phyloP scores from a whole-genome alignment of 257 asterid genomes.

The Cordia subcordata region DNA sequence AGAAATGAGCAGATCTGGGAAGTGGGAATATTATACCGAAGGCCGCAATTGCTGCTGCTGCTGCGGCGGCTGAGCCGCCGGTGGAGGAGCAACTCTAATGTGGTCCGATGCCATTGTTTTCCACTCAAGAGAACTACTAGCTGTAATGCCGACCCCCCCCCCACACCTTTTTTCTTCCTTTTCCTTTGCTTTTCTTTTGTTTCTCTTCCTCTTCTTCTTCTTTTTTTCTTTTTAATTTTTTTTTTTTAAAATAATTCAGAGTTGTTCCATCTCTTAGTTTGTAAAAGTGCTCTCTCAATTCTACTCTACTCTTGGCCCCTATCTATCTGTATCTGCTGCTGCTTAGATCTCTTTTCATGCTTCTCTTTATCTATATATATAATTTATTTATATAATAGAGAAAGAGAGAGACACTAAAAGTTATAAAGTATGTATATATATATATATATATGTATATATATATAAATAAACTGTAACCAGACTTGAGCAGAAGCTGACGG shows the following conservation, averaged over 20 bases:
- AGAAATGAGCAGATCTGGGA: neutral
- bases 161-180: too few species aligned
- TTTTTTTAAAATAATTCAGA: neutral
- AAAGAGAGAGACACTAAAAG: neutral
- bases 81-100: neutral
- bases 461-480: neutral
- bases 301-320: neutral
- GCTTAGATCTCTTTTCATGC: neutral
- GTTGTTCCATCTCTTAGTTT: neutral
- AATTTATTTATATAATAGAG: neutral
- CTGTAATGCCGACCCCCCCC: too few species aligned
- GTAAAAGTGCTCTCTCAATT: neutral
- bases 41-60: slow-evolving; percentile 1
- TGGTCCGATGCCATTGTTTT: slow-evolving; percentile 1
- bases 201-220: too few species aligned
- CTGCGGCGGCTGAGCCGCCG: neutral
- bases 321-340: neutral
- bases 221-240: too few species aligned
- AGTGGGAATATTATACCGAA: neutral
- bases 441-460: too few species aligned
- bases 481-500: neutral
- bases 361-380: neutral
- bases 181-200: too few species aligned
- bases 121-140: too few species aligned
- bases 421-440: too few species aligned